A percentile compares a stretch with the other conserved stretches of the same genome.
These are phyloP conservation scores for Tubosaeta brunneosetosa DNA, from an alignment of 768 basidiomycete genomes.

Conservation along the genomic window DNA sequence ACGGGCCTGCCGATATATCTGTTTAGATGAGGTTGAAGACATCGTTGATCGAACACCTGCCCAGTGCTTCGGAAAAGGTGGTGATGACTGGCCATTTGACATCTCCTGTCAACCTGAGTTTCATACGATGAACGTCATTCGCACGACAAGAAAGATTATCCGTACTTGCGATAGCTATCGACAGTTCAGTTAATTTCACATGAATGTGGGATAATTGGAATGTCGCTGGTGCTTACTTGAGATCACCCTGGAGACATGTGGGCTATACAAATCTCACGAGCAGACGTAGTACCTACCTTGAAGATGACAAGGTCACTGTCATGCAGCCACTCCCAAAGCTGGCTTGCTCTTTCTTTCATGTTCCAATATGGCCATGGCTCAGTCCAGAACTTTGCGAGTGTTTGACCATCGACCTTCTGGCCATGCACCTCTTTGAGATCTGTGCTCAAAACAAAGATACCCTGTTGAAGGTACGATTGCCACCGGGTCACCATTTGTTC, in stretches of 20 bases:
- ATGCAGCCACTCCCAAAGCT: constrained; percentile 48
- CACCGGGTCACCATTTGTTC: constrained; percentile 63
- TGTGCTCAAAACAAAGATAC: constrained; percentile 62
- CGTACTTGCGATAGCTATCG: constrained; percentile 78
- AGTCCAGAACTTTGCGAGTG: constrained; percentile 62
- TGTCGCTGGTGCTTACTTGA: constrained; percentile 62
- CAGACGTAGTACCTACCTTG: constrained; percentile 48
- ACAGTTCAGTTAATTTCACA: background rate
- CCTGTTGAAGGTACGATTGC: constrained; percentile 63
- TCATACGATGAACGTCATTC: constrained; percentile 1
- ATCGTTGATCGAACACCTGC: constrained; percentile 33
- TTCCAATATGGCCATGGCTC: constrained; percentile 73
- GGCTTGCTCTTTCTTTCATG: constrained; percentile 49
- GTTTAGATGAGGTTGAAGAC: background rate
- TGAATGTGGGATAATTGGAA: background rate
- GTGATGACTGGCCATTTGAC: constrained; percentile 82
- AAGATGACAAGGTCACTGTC: constrained; percentile 72
- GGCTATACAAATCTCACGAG: background rate
- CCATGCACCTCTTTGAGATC: constrained; percentile 25
- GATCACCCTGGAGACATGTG: constrained; percentile 57
- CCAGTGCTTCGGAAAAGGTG: constrained; percentile 67
- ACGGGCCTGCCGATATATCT: constrained; percentile 47
- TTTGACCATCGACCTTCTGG: constrained; percentile 22
- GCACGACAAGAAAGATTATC: background rate
- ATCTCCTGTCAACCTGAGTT: constrained; percentile 79